Conservation (phyloP, 2,329 filamentous ascomycete species). For the Colletotrichum shisoi region DNA sequence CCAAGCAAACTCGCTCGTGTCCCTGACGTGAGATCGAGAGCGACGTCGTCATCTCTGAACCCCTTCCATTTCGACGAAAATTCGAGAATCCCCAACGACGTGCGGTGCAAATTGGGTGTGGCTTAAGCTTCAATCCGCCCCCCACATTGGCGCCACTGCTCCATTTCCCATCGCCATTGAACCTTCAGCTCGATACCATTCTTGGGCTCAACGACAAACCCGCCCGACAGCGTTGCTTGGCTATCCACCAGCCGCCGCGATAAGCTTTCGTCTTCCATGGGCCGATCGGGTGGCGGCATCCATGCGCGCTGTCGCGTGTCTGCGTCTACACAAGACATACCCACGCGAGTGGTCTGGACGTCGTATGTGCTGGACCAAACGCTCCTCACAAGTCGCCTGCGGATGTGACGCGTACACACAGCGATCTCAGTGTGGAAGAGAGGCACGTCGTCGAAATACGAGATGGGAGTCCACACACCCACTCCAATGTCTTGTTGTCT, state of each 20-base stretch:
- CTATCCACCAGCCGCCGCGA: background rate
- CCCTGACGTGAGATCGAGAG: background rate
- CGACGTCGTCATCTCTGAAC: background rate
- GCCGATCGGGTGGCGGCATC: conserved; percentile 14
- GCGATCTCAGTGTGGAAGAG: background rate
- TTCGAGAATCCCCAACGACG: background rate
- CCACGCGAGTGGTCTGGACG: background rate
- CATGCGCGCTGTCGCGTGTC: conserved; percentile 1
- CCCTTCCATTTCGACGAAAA: conserved; percentile 16
- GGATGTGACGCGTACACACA: background rate
- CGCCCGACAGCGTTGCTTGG: background rate
- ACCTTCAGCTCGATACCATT: background rate
- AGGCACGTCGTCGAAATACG: background rate
- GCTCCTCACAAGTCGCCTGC: background rate
- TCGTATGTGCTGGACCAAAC: background rate
- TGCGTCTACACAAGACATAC: background rate
- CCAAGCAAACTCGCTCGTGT: background rate
- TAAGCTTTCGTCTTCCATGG: conserved; percentile 15
- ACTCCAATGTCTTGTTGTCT: background rate
- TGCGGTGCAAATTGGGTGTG: conserved; percentile 37
- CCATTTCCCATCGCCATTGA: conserved; percentile 16
- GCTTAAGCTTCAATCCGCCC: conserved; percentile 28
- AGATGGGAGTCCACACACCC: background rate
- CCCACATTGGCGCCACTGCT: conserved; percentile 24
- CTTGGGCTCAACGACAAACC: background rate